phyloP scores from a whole-genome alignment of 139 green algal genomes.

The Tetraselmis chui region DNA sequence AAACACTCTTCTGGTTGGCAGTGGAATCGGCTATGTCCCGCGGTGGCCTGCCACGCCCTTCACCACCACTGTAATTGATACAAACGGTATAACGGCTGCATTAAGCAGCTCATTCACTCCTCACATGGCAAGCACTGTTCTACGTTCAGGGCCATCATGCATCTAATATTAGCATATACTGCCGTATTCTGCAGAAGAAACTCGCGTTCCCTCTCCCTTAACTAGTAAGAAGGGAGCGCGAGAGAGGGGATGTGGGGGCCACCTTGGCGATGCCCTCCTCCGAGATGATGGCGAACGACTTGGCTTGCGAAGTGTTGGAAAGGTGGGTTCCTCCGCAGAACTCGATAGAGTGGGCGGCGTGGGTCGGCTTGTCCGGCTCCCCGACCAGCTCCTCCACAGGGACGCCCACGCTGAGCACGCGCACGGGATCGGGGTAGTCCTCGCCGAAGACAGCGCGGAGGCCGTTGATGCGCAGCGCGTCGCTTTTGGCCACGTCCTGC shows the following conservation, averaged over 20 bases:
- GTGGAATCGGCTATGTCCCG: too few species aligned
- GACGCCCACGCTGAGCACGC: constrained; percentile 85
- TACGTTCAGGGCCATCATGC: too few species aligned
- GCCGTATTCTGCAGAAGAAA: too few species aligned
- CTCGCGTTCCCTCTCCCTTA: too few species aligned
- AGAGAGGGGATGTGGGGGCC: not conserved
- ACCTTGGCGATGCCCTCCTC: constrained; percentile 96
- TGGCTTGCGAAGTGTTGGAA: constrained; percentile 69
- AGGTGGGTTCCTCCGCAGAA: constrained; percentile 98
- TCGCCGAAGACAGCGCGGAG: constrained; percentile 95
- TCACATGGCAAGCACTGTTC: too few species aligned
- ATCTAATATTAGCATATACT: too few species aligned
- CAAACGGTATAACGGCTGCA: too few species aligned
- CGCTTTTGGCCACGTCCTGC: constrained; percentile 72
- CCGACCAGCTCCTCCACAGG: constrained; percentile 80
- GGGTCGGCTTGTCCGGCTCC: constrained; percentile 39
- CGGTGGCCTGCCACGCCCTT: too few species aligned
- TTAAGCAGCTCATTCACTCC: too few species aligned
- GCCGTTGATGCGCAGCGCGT: constrained; percentile 79
- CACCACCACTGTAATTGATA: too few species aligned
- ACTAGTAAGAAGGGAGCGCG: too few species aligned
- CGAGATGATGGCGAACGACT: constrained; percentile 81
- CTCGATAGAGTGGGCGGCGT: constrained; percentile 69
- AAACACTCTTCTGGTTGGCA: too few species aligned
- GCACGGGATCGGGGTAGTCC: constrained; percentile 95